phyloP scores from a whole-genome alignment of 129 eudicot genomes.

The Lactuca sativa region DNA sequence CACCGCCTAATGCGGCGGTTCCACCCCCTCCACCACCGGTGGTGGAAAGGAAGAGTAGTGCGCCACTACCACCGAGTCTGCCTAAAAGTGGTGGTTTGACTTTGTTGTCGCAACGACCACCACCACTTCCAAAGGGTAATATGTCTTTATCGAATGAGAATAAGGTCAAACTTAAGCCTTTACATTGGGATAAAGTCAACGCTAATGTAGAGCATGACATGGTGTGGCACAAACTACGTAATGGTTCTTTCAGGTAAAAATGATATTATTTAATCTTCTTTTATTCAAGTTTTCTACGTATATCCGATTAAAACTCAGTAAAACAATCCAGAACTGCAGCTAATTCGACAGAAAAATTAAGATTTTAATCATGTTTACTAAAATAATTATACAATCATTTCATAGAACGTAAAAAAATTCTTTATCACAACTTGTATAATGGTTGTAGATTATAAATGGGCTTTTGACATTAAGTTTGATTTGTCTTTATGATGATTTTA shows the following conservation, averaged over 20 bases:
- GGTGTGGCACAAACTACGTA: constrained; percentile 72
- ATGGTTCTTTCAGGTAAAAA: constrained; percentile 69
- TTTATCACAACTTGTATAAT: too few species aligned
- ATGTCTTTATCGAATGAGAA: constrained; percentile 27
- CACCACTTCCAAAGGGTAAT: constrained; percentile 30
- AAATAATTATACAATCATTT: too few species aligned
- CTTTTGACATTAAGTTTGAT: too few species aligned
- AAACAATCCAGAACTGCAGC: background rate
- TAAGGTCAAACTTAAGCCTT: constrained; percentile 64
- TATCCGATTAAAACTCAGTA: background rate
- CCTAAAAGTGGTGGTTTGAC: constrained; percentile 31
- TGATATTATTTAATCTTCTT: background rate
- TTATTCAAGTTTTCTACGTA: background rate
- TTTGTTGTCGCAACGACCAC: constrained; percentile 39
- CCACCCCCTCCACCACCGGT: constrained; percentile 17
- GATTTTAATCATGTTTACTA: too few species aligned
- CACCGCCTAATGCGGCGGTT: constrained; percentile 13
- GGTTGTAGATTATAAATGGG: too few species aligned
- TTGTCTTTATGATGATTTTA: too few species aligned
- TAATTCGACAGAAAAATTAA: too few species aligned
- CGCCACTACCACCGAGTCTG: constrained; percentile 36
- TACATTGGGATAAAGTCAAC: constrained; percentile 86
- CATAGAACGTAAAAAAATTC: too few species aligned
- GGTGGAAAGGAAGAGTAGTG: background rate
- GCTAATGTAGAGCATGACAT: constrained; percentile 60